Evolutionary conservation across 2,329 filamentous ascomycete genomes (phyloP).

Genomic region (Trichophyton simii): DNA sequence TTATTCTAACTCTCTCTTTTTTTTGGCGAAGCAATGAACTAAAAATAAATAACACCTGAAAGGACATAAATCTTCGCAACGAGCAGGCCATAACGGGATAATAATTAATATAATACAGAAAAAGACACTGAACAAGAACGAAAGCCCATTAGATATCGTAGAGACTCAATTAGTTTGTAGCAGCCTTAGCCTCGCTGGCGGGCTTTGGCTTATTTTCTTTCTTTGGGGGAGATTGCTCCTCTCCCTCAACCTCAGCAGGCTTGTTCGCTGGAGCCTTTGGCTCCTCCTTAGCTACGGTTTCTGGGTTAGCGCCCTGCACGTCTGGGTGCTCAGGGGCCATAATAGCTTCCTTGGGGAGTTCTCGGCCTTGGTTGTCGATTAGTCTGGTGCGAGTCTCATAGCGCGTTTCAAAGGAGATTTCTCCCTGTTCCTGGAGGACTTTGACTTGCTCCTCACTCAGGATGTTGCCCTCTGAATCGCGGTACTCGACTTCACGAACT

Average conservation of each 20-base stretch:
- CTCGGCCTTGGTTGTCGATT: slow-evolving; percentile 66
- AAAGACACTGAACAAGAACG: slow-evolving; percentile 8
- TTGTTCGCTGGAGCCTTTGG: slow-evolving; percentile 21
- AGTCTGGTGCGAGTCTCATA: slow-evolving; percentile 90
- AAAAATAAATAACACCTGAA: background rate
- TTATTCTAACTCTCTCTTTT: background rate
- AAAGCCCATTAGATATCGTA: slow-evolving; percentile 10
- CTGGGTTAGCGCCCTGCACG: slow-evolving; percentile 46
- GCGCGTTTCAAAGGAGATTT: slow-evolving; percentile 87
- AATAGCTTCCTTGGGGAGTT: slow-evolving; percentile 42
- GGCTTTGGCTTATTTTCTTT: slow-evolving; percentile 32
- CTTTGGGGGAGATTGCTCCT: slow-evolving; percentile 27
- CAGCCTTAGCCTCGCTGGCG: slow-evolving; percentile 37
- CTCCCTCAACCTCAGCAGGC: slow-evolving; percentile 30
- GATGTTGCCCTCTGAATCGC: slow-evolving; percentile 85
- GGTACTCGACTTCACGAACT: slow-evolving; percentile 65
- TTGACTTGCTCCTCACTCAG: slow-evolving; percentile 73
- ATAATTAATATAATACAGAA: slow-evolving; percentile 8
- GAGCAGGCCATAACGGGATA: background rate
- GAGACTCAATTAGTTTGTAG: slow-evolving; percentile 25
- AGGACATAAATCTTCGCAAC: background rate
- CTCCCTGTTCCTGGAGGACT: slow-evolving; percentile 58
- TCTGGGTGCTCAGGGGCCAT: slow-evolving; percentile 43
- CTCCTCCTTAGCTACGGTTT: slow-evolving; percentile 36
- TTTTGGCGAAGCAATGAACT: background rate